Evolutionary conservation across 169 alveolate genomes (phyloP), one percentile per base, ranked within the genome.

Genomic region (Plasmodium berghei): DNA sequence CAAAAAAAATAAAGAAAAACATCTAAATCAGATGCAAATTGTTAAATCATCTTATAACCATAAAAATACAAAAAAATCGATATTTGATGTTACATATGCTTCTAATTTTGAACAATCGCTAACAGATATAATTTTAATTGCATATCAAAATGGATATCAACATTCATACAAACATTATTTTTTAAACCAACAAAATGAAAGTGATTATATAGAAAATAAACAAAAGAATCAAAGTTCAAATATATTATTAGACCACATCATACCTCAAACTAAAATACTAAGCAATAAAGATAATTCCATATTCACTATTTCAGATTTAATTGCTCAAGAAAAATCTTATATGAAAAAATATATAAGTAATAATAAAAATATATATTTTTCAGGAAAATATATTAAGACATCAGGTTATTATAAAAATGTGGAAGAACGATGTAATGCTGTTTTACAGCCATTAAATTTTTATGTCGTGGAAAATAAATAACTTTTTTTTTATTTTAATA

Each of bases 391-490:
- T 66, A 67, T 74, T 6, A 74, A 74, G 45, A 74, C 88, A 20
- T 62, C 45, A 40, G 88, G 88, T 12, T 40, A 34, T 22, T 74
- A 74, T 73, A 74, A 61, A 62, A 59, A 74, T 55, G 40, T 74
- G 16, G 88, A 74, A 55, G 88, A 74, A 55, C 71, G 88, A 14
- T 74, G 88, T 55, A 74, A 74, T 62, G 88, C 88, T 1, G 88
- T 74, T 49, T 55, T 74, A 4, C 88, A 74, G 48, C 88, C 88
- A 22, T 42, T 74, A 34, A 63, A 74, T 40, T 74, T 74, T 48
- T 74, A 40, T 55, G 48, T 74, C 34, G 46, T 52, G n/a, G 24
- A 8, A 52, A 16, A 16, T 14, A 16, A 16, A 52, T 52, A 52
- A 52, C 10, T 52, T 16, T 52, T 52, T 16, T 16, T 16, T 12